phyloP scores from a whole-genome alignment of 805 yeast genomes.

The Candida tibetensis region DNA sequence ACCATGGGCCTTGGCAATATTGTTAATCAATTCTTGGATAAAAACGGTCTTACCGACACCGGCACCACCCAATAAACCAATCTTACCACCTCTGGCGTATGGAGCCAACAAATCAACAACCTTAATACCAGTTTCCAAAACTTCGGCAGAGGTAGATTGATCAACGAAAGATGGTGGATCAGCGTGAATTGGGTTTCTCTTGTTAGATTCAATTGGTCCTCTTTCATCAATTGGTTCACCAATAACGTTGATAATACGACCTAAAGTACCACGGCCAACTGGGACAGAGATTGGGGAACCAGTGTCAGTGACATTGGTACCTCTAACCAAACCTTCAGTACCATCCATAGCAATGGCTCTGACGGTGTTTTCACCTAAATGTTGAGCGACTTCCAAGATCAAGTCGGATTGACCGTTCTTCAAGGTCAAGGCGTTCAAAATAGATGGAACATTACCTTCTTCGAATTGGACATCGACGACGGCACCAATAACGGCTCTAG shows the following conservation, averaged over 20 bases:
- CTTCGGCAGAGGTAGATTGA: constrained; percentile 97
- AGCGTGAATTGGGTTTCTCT: constrained; percentile 97
- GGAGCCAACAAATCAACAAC: constrained; percentile 99
- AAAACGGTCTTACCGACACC: constrained; percentile 99
- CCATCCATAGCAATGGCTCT: constrained; percentile 99
- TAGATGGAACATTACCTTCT: constrained; percentile 95
- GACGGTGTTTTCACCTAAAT: constrained; percentile 99
- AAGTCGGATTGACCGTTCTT: constrained; percentile 74
- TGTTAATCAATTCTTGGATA: constrained; percentile 99
- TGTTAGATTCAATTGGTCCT: constrained; percentile 93
- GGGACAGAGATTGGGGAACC: constrained; percentile 99
- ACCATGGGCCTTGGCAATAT: constrained; percentile 99
- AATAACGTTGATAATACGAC: constrained; percentile 95
- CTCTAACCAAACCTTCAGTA: constrained; percentile 99
- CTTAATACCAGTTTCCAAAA: constrained; percentile 98
- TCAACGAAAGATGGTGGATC: constrained; percentile 96
- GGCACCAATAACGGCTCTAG: constrained; percentile 97
- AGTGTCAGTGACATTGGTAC: constrained; percentile 86
- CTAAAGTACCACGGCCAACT: constrained; percentile 98
- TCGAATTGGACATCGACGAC: constrained; percentile 98
- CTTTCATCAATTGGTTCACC: constrained; percentile 99
- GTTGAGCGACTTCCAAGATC: constrained; percentile 98
- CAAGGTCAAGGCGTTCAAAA: constrained; percentile 93
- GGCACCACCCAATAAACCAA: constrained; percentile 99
- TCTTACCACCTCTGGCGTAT: constrained; percentile 99